Conservation (phyloP, 768 basidiomycete genomes). For the Suillus subaureus region DNA sequence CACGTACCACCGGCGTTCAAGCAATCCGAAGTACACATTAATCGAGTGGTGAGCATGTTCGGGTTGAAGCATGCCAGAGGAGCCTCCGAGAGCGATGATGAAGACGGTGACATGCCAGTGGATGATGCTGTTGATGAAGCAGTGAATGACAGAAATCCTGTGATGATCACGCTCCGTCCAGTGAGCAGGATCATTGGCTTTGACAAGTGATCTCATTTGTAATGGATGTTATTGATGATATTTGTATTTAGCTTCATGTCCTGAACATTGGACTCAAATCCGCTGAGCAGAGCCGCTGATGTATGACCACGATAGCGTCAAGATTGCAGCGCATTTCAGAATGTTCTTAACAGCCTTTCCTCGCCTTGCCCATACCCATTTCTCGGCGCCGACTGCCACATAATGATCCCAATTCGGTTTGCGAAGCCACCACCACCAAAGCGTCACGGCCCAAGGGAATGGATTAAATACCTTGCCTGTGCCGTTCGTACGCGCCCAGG, state of each 20-base stretch:
- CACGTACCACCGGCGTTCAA: conserved; percentile 47
- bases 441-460: conserved; percentile 40
- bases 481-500: conserved; percentile 43
- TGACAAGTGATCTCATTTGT: conserved; percentile 19
- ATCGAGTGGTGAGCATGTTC: conserved; percentile 61
- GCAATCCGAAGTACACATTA: conserved; percentile 43
- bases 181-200: conserved; percentile 65
- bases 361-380: conserved; percentile 29
- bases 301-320: conserved; percentile 13
- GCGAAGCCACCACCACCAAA: conserved; percentile 40
- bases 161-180: conserved; percentile 59
- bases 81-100: conserved; percentile 61
- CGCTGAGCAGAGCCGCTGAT: conserved; percentile 6
- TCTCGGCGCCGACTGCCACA: conserved; percentile 38
- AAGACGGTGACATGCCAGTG: too few relatives aligned
- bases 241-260: conserved; percentile 5
- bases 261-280: conserved; percentile 5
- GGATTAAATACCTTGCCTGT: conserved; percentile 40
- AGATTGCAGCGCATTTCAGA: conserved; percentile 10
- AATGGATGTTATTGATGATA: background rate
- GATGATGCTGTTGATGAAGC: conserved; percentile 45
- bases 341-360: conserved; percentile 6
- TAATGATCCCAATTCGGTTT: conserved; percentile 39
- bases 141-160: conserved; percentile 48
- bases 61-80: conserved; percentile 52